Base-by-base conservation (phyloP, 2,329 filamentous ascomycete species). In the Fusarium devonianum region DNA sequence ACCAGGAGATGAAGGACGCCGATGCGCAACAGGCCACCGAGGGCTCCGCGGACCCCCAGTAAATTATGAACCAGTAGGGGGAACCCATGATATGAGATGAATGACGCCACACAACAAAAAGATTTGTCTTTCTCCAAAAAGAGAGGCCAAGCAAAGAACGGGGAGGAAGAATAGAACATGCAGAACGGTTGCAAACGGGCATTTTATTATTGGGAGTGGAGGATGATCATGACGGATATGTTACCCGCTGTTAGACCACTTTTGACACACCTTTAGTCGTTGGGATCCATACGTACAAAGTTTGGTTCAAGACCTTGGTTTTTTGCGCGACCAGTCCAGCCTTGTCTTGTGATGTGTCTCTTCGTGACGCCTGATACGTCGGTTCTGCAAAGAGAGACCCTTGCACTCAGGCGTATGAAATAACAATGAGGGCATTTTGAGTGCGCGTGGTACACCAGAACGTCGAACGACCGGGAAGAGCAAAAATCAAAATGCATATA, bases 1-100 rank as follows among this genome's bases (percentile, higher is more conserved):
- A 86, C 61, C 80, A 84, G 67, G 83, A 84, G 63, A 86, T 86
- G 83, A 78, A 82, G 58, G 84, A 87, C 63, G 83, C 81, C 13
- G 83, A 85, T 46, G 72, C 74, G 22, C 79, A 80, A 71, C 67
- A 78, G 14, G 80, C 83, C 62, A 36, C 36, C 11, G 79, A 82
- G 58, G 78, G 78, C 63, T 64, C 72, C 26, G 54, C 65, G 28
- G 71, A 70, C 49, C 60, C 67, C 40, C 68, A 73, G 68, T 74
- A 72, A 65, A 64, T 46, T 51, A 39, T 38, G 37, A 47, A n/a
- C 11, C 14, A 42, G 21, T 30, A 29, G 39, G 25, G 30, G 13
- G 25, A 22, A 19, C 18, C 30, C 47, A 60, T 58, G 52, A 54
- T 47, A 53, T 53, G 62, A 64, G 42, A 60, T 55, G 60, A 67